Evolutionary conservation across 2,329 filamentous ascomycete genomes (phyloP).

Genomic region (Pestalotiopsis fici): DNA sequence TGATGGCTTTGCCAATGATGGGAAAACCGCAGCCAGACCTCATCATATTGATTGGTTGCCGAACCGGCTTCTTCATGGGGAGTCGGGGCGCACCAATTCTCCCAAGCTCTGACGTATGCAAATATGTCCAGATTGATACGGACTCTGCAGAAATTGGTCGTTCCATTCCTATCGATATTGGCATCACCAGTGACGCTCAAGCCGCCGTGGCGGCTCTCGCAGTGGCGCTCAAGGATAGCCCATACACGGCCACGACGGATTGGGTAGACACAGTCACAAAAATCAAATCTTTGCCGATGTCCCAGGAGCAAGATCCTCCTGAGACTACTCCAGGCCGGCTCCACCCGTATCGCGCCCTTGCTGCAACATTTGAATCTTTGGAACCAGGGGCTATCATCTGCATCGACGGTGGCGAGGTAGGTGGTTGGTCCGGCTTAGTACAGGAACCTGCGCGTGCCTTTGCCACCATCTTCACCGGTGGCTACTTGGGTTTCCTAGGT

Average conservation of each 20-base stretch:
- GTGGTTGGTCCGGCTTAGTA: slow-evolving; percentile 33
- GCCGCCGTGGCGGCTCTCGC: slow-evolving; percentile 32
- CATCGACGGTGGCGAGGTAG: slow-evolving; percentile 40
- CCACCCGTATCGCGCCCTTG: slow-evolving; percentile 43
- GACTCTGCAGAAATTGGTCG: slow-evolving; percentile 43
- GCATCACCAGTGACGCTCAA: slow-evolving; percentile 39
- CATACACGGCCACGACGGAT: background rate
- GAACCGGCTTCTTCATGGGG: slow-evolving; percentile 41
- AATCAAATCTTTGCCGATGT: background rate
- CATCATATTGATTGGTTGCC: slow-evolving; percentile 37
- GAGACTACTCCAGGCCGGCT: slow-evolving; percentile 16
- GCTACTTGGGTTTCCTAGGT: slow-evolving; percentile 45
- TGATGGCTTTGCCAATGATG: slow-evolving; percentile 29
- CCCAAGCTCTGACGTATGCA: slow-evolving; percentile 32
- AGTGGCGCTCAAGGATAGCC: slow-evolving; percentile 4
- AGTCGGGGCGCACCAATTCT: slow-evolving; percentile 37
- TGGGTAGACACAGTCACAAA: background rate
- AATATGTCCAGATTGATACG: slow-evolving; percentile 40
- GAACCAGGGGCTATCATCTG: slow-evolving; percentile 36
- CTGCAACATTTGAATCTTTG: slow-evolving; percentile 34
- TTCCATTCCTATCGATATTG: slow-evolving; percentile 33
- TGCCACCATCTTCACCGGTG: slow-evolving; percentile 27
- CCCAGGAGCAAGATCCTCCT: background rate
- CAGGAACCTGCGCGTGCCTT: slow-evolving; percentile 26
- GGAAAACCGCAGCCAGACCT: slow-evolving; percentile 30